Percentiles rank a stretch among this genome's conserved stretches.
These are phyloP conservation scores for Mucor plumbeus DNA, from an alignment of 371 early-diverging fungal genomes.

Conservation along the genomic window DNA sequence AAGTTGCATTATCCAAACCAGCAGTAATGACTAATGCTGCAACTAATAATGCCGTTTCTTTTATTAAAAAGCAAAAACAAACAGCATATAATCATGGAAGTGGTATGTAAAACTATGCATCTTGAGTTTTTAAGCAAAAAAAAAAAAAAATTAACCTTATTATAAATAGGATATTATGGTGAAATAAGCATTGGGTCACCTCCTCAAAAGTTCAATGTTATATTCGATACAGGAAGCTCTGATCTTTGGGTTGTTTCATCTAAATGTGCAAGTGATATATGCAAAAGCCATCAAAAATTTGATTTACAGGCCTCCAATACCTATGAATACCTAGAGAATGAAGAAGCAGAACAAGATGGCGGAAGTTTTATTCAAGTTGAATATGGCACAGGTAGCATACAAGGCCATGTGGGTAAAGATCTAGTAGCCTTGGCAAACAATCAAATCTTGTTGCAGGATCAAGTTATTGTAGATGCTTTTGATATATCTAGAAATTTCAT, in stretches of 20 bases:
- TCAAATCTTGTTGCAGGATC: slow-evolving; percentile 39
- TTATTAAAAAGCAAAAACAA: slow-evolving; percentile 43
- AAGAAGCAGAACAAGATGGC: slow-evolving; percentile 18
- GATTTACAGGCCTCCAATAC: slow-evolving; percentile 17
- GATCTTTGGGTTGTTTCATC: slow-evolving; percentile 92
- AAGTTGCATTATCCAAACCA: slow-evolving; percentile 15
- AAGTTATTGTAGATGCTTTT: slow-evolving; percentile 61
- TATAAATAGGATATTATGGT: slow-evolving; percentile 62
- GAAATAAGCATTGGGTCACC: slow-evolving; percentile 70
- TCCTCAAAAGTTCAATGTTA: slow-evolving; percentile 66
- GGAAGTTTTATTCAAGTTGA: slow-evolving; percentile 48
- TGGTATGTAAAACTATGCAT: slow-evolving; percentile 31
- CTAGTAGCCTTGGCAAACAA: slow-evolving; percentile 52
- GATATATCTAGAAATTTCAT: slow-evolving; percentile 62
- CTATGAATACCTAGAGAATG: background rate
- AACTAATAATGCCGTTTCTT: slow-evolving; percentile 17
- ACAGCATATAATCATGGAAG: slow-evolving; percentile 44
- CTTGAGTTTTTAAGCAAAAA: too few relatives aligned
- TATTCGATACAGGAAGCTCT: slow-evolving; percentile 81
- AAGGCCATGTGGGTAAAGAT: slow-evolving; percentile 56
- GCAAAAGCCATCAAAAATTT: slow-evolving; percentile 32
- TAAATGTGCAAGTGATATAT: slow-evolving; percentile 77
- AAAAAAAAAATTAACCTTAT: too few relatives aligned
- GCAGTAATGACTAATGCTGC: background rate
- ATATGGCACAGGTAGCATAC: slow-evolving; percentile 71